Percentiles rank a stretch among this genome's conserved stretches.
Conservation (phyloP, 2,329 filamentous ascomycete species). For the Colletotrichum musae region DNA sequence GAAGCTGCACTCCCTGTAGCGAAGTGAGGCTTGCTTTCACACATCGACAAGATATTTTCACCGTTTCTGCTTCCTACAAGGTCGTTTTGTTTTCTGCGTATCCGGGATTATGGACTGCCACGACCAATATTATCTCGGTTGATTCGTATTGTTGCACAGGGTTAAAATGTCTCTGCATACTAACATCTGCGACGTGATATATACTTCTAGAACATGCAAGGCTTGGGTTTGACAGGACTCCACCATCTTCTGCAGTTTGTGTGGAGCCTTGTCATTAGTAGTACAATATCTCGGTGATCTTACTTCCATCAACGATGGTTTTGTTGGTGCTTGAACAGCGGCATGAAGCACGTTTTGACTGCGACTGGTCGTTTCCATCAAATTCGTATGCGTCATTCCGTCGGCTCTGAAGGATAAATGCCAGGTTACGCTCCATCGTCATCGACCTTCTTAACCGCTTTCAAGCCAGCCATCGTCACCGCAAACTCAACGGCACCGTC, state of each 20-base stretch:
- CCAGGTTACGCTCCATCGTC: background rate
- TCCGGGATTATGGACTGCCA: background rate
- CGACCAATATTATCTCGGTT: background rate
- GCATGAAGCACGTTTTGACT: too few species aligned
- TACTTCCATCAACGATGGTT: background rate
- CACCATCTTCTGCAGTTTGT: constrained; percentile 14
- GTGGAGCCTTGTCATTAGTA: constrained; percentile 3
- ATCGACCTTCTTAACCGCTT: constrained; percentile 47
- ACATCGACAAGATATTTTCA: background rate
- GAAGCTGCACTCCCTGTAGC: background rate
- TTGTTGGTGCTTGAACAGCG: background rate
- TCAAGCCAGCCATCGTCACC: constrained; percentile 77
- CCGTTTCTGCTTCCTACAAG: background rate
- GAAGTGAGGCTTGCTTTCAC: background rate
- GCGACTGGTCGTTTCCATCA: too few species aligned
- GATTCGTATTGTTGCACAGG: background rate
- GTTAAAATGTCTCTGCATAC: constrained; percentile 2
- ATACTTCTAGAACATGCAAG: background rate
- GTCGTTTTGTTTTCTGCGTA: background rate
- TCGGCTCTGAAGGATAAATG: too few species aligned
- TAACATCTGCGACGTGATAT: background rate
- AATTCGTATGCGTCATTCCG: too few species aligned
- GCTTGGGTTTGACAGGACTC: constrained; percentile 24
- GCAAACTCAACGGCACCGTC: constrained; percentile 78
- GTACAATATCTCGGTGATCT: background rate